Evolutionary conservation across 2,329 filamentous ascomycete species (phyloP).

Genomic region (Stagonosporopsis cucurbitacearum): DNA sequence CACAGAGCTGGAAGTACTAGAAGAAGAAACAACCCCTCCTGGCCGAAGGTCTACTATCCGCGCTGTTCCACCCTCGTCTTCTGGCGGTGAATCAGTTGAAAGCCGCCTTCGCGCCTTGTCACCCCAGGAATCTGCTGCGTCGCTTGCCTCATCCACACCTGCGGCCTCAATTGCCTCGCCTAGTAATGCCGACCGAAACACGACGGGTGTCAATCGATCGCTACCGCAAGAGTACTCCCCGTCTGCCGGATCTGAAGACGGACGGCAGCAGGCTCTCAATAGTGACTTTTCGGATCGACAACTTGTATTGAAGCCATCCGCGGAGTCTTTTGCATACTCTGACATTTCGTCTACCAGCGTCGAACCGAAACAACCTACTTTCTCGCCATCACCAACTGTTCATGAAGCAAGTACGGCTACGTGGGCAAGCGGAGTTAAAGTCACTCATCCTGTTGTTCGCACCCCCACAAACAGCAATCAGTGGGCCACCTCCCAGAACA

Average conservation of each 20-base stretch:
- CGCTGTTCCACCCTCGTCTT: conserved; percentile 48
- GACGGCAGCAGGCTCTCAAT: conserved; percentile 43
- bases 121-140: conserved; percentile 45
- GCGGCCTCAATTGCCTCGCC: conserved; percentile 31
- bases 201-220: conserved; percentile 35
- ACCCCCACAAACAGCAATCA: conserved; percentile 44
- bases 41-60: conserved; percentile 44
- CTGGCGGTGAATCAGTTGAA: conserved; percentile 38
- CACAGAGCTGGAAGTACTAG: conserved; percentile 42
- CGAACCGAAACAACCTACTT: conserved; percentile 40
- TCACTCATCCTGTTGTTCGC: conserved; percentile 47
- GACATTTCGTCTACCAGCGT: conserved; percentile 44
- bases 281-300: conserved; percentile 38
- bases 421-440: conserved; percentile 42
- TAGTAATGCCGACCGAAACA: conserved; percentile 36
- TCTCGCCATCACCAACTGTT: conserved; percentile 40
- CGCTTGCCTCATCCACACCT: conserved; percentile 43
- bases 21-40: conserved; percentile 39
- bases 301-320: conserved; percentile 38
- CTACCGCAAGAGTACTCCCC: conserved; percentile 33
- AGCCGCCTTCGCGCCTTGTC: conserved; percentile 45
- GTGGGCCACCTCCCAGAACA: conserved; percentile 44
- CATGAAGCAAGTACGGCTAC: conserved; percentile 46
- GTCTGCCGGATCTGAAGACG: conserved; percentile 37
- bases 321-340: conserved; percentile 47